phyloP scores from a whole-genome alignment of 2,329 filamentous ascomycete genomes.

The Ophiosphaerella korrae region DNA sequence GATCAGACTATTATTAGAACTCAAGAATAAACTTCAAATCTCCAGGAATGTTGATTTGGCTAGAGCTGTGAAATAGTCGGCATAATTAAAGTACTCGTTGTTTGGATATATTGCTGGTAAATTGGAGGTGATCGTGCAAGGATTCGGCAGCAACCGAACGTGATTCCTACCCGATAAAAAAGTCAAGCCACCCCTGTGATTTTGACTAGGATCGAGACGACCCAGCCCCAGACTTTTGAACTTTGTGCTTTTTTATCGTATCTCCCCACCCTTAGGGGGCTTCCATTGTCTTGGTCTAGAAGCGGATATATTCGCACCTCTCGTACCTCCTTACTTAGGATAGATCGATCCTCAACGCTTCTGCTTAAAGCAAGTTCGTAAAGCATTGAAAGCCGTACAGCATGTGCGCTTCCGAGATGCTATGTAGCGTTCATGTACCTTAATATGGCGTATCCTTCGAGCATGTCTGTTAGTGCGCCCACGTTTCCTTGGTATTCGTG shows the following conservation, averaged over 20 bases:
- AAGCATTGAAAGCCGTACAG: constrained; percentile 1
- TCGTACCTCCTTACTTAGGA: constrained; percentile 1
- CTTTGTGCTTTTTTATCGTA: constrained; percentile 15
- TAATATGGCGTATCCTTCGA: too few relatives aligned
- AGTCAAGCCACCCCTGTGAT: constrained; percentile 26
- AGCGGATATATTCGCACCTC: constrained; percentile 14
- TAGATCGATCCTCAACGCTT: not conserved
- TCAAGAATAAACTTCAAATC: not conserved
- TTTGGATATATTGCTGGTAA: constrained; percentile 42
- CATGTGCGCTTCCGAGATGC: not conserved
- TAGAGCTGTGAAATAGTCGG: constrained; percentile 17
- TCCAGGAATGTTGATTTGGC: constrained; percentile 24
- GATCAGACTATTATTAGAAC: constrained; percentile 23
- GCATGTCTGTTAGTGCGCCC: too few relatives aligned
- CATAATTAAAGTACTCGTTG: constrained; percentile 37
- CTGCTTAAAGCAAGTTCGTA: not conserved
- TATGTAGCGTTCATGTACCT: not conserved
- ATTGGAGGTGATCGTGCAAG: constrained; percentile 34
- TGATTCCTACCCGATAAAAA: constrained; percentile 22
- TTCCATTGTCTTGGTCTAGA: constrained; percentile 21
- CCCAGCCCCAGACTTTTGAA: constrained; percentile 11
- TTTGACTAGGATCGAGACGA: constrained; percentile 19
- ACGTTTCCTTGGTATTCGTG: too few relatives aligned
- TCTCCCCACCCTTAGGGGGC: constrained; percentile 7
- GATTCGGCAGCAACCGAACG: constrained; percentile 34